A percentile compares a stretch with the other conserved stretches of the same genome.
These are phyloP conservation scores for Solanum aculeatissimum DNA, from an alignment of 305 asterid genomes.

Conservation along the genomic window DNA sequence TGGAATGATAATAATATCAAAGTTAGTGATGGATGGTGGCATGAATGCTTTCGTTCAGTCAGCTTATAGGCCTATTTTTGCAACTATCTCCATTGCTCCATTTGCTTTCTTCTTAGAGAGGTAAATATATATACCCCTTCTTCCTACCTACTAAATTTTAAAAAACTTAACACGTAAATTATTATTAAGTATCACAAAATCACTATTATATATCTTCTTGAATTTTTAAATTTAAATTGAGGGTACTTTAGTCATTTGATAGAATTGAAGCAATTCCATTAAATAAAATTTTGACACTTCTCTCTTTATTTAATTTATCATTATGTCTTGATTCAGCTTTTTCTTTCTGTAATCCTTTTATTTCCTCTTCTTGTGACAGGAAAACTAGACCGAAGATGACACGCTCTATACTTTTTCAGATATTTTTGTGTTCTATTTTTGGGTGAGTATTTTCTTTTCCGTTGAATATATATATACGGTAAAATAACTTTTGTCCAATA, in stretches of 20 bases:
- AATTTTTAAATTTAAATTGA: background rate
- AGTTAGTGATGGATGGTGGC: slow-evolving; percentile 80
- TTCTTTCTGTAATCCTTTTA: background rate
- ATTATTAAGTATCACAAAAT: background rate
- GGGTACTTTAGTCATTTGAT: background rate
- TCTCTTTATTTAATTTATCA: background rate
- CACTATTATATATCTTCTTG: background rate
- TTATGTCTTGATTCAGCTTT: background rate
- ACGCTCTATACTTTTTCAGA: slow-evolving; percentile 41
- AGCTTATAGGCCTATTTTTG: slow-evolving; percentile 72
- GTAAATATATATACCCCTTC: slow-evolving; percentile 6
- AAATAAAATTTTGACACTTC: too few species aligned
- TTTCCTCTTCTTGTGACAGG: slow-evolving; percentile 27
- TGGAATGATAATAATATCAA: slow-evolving; percentile 73
- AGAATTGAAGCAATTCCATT: background rate
- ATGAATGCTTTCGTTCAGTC: slow-evolving; percentile 78
- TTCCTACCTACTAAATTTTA: background rate
- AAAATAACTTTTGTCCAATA: background rate
- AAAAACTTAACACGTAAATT: background rate
- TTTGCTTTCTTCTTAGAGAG: slow-evolving; percentile 70
- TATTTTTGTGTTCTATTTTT: slow-evolving; percentile 64
- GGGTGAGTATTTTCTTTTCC: slow-evolving; percentile 35
- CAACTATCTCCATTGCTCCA: slow-evolving; percentile 46
- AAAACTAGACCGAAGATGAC: slow-evolving; percentile 58
- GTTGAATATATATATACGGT: background rate